Conservation (phyloP, 78 protist genomes). For the Speleostelium caveatum region DNA sequence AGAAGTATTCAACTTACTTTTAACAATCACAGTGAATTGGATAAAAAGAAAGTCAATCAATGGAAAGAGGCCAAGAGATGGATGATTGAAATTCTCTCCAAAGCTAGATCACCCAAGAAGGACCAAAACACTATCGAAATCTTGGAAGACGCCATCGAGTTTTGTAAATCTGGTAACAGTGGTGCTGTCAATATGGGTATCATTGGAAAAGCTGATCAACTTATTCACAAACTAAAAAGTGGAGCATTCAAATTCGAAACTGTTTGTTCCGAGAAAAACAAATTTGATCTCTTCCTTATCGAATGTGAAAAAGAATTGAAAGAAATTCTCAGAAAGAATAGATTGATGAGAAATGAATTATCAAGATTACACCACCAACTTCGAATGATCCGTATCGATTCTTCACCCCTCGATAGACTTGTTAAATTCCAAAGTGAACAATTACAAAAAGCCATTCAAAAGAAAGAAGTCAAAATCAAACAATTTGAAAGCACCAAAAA, state of each 20-base stretch:
- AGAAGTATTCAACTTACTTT: constrained; percentile 63
- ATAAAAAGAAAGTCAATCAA: background rate
- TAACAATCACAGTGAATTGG: background rate
- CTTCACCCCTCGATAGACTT: constrained; percentile 17
- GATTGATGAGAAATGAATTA: constrained; percentile 44
- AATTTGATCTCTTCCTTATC: constrained; percentile 28
- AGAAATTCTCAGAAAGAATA: constrained; percentile 36
- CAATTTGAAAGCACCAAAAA: background rate
- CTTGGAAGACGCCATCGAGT: constrained; percentile 24
- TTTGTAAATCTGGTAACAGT: constrained; percentile 35
- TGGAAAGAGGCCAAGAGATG: constrained; percentile 54
- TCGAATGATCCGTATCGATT: constrained; percentile 17
- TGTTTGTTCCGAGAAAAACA: background rate
- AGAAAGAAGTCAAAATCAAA: constrained; percentile 30
- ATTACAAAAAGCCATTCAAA: constrained; percentile 55
- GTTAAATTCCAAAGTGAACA: constrained; percentile 60
- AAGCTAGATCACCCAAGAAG: constrained; percentile 27
- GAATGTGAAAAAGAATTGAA: constrained; percentile 53
- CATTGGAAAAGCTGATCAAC: constrained; percentile 20
- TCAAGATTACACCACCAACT: constrained; percentile 45
- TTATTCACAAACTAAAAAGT: constrained; percentile 3
- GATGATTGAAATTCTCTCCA: constrained; percentile 67
- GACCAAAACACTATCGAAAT: constrained; percentile 34
- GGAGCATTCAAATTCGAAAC: background rate
- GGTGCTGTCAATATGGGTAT: constrained; percentile 20